Evolutionary conservation across 2,329 filamentous ascomycete species (phyloP).

Genomic region (Talaromyces funiculosus): DNA sequence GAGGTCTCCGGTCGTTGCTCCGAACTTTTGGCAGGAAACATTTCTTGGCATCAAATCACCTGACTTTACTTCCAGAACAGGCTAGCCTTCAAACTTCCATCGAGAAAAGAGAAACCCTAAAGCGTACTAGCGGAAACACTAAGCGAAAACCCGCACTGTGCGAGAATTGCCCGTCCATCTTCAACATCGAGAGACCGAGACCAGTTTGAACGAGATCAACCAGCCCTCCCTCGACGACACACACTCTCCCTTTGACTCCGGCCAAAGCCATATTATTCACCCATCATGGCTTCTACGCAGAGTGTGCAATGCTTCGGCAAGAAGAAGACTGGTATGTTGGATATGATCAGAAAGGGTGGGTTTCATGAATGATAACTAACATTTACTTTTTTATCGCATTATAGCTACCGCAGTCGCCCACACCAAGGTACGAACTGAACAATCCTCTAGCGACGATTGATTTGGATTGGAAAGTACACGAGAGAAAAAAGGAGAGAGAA

Average conservation of each 20-base stretch:
- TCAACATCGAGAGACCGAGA: slow-evolving; percentile 2
- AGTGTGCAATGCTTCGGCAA: slow-evolving; percentile 99
- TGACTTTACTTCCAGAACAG: not conserved
- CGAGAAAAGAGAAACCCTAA: slow-evolving; percentile 25
- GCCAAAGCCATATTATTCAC: slow-evolving; percentile 44
- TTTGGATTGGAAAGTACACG: not conserved
- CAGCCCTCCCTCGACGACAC: slow-evolving; percentile 18
- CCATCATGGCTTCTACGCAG: slow-evolving; percentile 70
- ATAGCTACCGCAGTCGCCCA: slow-evolving; percentile 80
- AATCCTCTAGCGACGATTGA: slow-evolving; percentile 3
- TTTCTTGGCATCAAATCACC: slow-evolving; percentile 11
- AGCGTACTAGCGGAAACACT: slow-evolving; percentile 27
- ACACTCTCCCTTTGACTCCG: slow-evolving; percentile 36
- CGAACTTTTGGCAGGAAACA: not conserved
- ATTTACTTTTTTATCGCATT: slow-evolving; percentile 18
- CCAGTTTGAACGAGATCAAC: slow-evolving; percentile 1
- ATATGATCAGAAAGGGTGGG: not conserved
- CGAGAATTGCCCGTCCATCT: slow-evolving; percentile 3
- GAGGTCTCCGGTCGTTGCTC: not conserved
- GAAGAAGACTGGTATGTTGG: slow-evolving; percentile 68
- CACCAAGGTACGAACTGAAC: slow-evolving; percentile 65
- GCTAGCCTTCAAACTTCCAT: not conserved
- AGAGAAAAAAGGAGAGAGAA: not conserved
- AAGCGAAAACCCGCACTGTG: slow-evolving; percentile 40
- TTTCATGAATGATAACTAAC: slow-evolving; percentile 28